Evolutionary conservation across 495 filamentous ascomycete species (phyloP).

Genomic region (Neurospora africana): DNA sequence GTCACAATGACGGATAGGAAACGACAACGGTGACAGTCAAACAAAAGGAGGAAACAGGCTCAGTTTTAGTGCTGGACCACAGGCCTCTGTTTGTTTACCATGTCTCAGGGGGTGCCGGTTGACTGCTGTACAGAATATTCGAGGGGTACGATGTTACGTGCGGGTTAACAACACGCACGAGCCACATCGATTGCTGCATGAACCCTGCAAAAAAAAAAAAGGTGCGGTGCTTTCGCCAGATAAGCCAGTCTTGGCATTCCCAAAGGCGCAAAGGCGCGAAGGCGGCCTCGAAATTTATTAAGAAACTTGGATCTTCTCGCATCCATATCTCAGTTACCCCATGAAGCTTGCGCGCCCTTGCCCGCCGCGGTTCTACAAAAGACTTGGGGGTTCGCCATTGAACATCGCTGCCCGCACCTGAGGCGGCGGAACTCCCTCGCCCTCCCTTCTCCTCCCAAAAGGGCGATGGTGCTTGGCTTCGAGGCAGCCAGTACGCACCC

Average conservation of each 20-base stretch:
- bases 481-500: constrained; percentile 11
- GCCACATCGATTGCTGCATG: not conserved
- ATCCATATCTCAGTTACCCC: not conserved
- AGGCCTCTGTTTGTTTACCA: not conserved
- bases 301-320: not conserved
- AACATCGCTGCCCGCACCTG: constrained; percentile 8
- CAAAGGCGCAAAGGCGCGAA: not conserved
- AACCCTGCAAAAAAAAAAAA: constrained; percentile 1
- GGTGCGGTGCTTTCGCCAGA: not conserved
- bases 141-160: not conserved
- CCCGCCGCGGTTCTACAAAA: not conserved
- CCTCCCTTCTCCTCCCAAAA: constrained; percentile 1
- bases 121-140: not conserved
- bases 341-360: not conserved
- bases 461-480: constrained; percentile 24
- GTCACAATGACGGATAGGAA: not conserved
- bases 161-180: not conserved
- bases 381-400: not conserved
- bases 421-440: constrained; percentile 16
- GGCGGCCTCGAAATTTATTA: not conserved
- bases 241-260: not conserved
- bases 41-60: not conserved
- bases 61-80: not conserved
- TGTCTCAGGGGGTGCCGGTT: not conserved
- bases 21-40: not conserved